These are phyloP conservation scores for Sporopachydermia quercuum DNA, from an alignment of 805 yeast species.

Conservation along the genomic window DNA sequence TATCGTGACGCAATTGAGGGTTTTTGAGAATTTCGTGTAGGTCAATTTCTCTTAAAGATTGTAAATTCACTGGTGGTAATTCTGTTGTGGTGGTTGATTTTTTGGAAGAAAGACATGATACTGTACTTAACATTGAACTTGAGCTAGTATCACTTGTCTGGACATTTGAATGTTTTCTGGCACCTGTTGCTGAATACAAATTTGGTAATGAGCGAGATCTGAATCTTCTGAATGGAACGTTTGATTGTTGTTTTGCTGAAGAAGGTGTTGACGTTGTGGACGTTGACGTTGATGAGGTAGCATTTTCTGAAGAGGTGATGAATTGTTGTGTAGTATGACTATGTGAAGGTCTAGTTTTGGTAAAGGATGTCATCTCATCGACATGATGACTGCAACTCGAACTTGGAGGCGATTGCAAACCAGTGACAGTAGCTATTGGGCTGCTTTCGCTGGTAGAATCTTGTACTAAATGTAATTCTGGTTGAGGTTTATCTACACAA, in stretches of 20 bases:
- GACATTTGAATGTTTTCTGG: too few relatives aligned
- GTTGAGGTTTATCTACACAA: too few relatives aligned
- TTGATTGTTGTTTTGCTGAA: too few relatives aligned
- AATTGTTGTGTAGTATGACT: not conserved
- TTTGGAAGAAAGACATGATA: not conserved
- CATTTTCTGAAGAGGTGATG: not conserved
- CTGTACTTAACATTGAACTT: too few relatives aligned
- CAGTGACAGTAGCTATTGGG: not conserved
- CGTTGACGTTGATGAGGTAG: not conserved
- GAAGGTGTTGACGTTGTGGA: not conserved
- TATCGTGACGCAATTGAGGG: conserved; percentile 88
- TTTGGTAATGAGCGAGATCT: too few relatives aligned
- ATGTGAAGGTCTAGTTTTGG: not conserved
- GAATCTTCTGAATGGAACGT: too few relatives aligned
- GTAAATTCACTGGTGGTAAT: conserved; percentile 75
- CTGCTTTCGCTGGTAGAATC: not conserved
- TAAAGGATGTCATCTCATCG: too few relatives aligned
- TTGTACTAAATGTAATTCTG: too few relatives aligned
- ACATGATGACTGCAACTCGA: too few relatives aligned
- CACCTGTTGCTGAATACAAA: too few relatives aligned
- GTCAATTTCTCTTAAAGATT: conserved; percentile 73
- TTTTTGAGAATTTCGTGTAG: conserved; percentile 77
- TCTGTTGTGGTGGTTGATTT: not conserved
- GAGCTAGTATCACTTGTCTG: too few relatives aligned
- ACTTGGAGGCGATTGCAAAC: not conserved